Evolutionary conservation across 345 rosid species (phyloP).

Genomic region (Sisymbrium altissimum): DNA sequence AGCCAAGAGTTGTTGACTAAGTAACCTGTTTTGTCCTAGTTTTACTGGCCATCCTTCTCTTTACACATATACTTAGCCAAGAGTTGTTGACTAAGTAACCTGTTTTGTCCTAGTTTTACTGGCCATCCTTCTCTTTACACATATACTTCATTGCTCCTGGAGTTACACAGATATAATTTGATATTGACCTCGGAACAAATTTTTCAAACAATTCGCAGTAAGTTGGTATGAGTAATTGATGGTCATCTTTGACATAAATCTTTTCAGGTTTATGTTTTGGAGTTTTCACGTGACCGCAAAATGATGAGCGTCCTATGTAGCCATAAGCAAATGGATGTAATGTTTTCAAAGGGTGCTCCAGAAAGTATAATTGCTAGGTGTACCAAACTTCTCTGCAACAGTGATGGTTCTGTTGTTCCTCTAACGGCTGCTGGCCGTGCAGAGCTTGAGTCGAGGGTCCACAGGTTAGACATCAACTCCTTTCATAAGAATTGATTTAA

Average conservation of each 20-base stretch:
- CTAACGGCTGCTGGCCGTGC: slow-evolving; percentile 60
- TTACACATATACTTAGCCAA: too few relatives aligned
- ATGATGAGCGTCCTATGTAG: slow-evolving; percentile 97
- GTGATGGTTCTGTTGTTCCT: slow-evolving; percentile 77
- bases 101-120: neutral
- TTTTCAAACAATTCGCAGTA: neutral
- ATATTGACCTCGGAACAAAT: neutral
- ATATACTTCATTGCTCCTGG: neutral
- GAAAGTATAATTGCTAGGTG: slow-evolving; percentile 90
- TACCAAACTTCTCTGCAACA: slow-evolving; percentile 72
- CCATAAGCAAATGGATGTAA: slow-evolving; percentile 61
- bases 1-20: neutral
- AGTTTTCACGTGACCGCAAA: slow-evolving; percentile 97
- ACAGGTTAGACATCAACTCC: slow-evolving; percentile 46
- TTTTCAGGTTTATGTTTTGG: slow-evolving; percentile 76
- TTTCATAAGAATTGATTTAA: neutral
- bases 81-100: neutral
- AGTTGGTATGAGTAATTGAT: slow-evolving; percentile 10
- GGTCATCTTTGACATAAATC: slow-evolving; percentile 23
- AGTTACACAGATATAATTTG: neutral
- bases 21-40: neutral
- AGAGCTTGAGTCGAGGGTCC: slow-evolving; percentile 78
- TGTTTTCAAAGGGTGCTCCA: slow-evolving; percentile 98
- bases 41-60: neutral
- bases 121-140: neutral